These are phyloP conservation scores for Nosema muscidifuracis DNA, from an alignment of 371 early-diverging fungal genomes.

Conservation along the genomic window DNA sequence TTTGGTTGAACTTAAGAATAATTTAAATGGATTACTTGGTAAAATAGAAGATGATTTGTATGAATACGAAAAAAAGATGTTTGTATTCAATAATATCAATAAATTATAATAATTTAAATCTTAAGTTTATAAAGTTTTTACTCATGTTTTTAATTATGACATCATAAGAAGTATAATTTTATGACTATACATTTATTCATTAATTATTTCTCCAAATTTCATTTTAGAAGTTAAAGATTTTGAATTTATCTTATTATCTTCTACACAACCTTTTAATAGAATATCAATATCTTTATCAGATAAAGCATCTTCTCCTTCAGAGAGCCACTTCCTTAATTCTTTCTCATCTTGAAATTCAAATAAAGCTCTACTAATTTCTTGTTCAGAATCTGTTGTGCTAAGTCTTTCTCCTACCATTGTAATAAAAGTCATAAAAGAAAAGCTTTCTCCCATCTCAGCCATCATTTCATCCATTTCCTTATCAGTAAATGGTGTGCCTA, in stretches of 20 bases:
- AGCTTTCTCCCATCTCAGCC: slow-evolving; percentile 71
- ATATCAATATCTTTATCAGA: slow-evolving; percentile 72
- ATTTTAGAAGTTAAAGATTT: slow-evolving; percentile 44
- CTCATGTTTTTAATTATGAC: no score
- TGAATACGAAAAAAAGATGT: slow-evolving; percentile 27
- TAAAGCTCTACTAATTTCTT: slow-evolving; percentile 74
- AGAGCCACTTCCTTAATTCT: slow-evolving; percentile 72
- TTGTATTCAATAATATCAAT: slow-evolving; percentile 27
- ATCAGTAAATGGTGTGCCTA: slow-evolving; percentile 70
- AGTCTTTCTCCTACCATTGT: slow-evolving; percentile 84
- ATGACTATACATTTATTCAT: slow-evolving; percentile 26
- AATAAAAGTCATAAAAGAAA: slow-evolving; percentile 82
- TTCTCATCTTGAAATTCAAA: slow-evolving; percentile 78
- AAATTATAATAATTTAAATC: slow-evolving; percentile 1
- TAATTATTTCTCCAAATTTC: slow-evolving; percentile 53
- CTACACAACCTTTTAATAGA: slow-evolving; percentile 40
- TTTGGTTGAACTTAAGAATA: slow-evolving; percentile 14
- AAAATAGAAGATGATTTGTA: slow-evolving; percentile 20
- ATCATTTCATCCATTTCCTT: slow-evolving; percentile 81
- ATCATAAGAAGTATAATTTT: no score
- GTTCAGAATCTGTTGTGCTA: slow-evolving; percentile 75
- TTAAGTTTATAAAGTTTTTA: not conserved
- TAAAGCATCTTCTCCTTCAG: slow-evolving; percentile 72
- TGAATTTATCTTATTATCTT: slow-evolving; percentile 35
- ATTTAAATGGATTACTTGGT: slow-evolving; percentile 11